A percentile compares a stretch with the other conserved stretches of the same genome.
Conservation (phyloP, 306 rosid species). For the Canavalia gladiata region DNA sequence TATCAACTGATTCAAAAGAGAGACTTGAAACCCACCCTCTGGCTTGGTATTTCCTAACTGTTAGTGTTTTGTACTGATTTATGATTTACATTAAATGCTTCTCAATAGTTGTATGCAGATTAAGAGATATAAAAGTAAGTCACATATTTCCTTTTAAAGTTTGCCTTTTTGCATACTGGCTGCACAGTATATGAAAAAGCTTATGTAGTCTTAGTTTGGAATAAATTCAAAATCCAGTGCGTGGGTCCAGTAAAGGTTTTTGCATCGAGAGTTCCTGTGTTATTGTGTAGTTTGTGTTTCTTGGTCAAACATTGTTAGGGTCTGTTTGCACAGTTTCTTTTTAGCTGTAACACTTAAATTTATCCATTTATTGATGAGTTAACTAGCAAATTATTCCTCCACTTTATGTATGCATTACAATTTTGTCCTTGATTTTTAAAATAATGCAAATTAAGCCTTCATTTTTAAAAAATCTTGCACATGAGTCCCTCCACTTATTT, state of each 20-base stretch:
- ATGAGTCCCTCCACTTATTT: no score
- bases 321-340: slow-evolving; percentile 21
- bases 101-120: slow-evolving; percentile 22
- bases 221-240: slow-evolving; percentile 12
- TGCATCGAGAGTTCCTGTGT: slow-evolving; percentile 9
- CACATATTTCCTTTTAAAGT: slow-evolving; percentile 14
- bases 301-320: neutral
- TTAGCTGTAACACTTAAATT: slow-evolving; percentile 37
- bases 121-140: neutral
- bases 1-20: slow-evolving; percentile 6
- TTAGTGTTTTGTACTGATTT: slow-evolving; percentile 18
- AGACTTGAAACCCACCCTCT: neutral
- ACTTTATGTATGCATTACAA: no score
- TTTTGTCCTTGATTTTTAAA: no score
- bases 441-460: no score
- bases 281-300: neutral
- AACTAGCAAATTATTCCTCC: no score
- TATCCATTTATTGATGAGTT: neutral
- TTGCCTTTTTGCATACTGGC: neutral
- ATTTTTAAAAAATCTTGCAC: no score
- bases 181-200: slow-evolving; percentile 25
- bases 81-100: slow-evolving; percentile 31
- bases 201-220: slow-evolving; percentile 18
- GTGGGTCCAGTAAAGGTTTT: slow-evolving; percentile 30
- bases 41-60: slow-evolving; percentile 11